These are phyloP conservation scores for Aspergillus uvarum DNA, from an alignment of 2,329 filamentous ascomycete genomes.

Conservation along the genomic window DNA sequence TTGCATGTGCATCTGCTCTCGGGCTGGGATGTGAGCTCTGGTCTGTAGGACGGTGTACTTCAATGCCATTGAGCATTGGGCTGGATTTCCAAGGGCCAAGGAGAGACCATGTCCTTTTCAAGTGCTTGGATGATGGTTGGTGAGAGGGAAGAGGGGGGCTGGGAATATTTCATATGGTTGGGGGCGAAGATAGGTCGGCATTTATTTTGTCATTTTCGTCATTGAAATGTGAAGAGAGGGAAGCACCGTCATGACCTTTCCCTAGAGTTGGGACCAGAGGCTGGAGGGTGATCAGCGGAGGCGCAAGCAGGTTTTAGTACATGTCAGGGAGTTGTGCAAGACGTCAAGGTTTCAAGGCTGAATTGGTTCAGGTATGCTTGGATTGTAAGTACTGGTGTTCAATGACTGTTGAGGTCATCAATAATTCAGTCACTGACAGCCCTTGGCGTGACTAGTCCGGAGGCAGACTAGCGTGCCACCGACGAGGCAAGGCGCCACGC, in stretches of 20 bases:
- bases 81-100: too few species aligned
- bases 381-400: too few species aligned
- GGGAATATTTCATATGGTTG: neutral
- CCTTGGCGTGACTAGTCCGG: conserved; percentile 9
- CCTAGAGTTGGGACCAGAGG: neutral
- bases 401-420: conserved; percentile 1
- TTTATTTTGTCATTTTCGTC: neutral
- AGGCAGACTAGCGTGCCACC: conserved; percentile 12
- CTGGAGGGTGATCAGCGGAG: neutral
- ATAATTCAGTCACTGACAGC: neutral
- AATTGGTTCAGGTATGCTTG: neutral
- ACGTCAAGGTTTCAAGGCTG: neutral
- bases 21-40: too few species aligned
- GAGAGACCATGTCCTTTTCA: too few species aligned
- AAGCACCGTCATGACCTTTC: neutral
- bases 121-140: too few species aligned
- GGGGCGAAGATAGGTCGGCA: neutral
- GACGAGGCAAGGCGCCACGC: conserved; percentile 5
- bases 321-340: neutral
- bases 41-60: too few species aligned
- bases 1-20: too few species aligned
- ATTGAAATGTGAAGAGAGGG: neutral
- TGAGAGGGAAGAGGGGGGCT: neutral
- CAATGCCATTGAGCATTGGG: too few species aligned
- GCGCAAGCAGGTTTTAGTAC: neutral